Base-by-base conservation (phyloP, 2,329 filamentous ascomycete genomes). In the Colletotrichum sp. region DNA sequence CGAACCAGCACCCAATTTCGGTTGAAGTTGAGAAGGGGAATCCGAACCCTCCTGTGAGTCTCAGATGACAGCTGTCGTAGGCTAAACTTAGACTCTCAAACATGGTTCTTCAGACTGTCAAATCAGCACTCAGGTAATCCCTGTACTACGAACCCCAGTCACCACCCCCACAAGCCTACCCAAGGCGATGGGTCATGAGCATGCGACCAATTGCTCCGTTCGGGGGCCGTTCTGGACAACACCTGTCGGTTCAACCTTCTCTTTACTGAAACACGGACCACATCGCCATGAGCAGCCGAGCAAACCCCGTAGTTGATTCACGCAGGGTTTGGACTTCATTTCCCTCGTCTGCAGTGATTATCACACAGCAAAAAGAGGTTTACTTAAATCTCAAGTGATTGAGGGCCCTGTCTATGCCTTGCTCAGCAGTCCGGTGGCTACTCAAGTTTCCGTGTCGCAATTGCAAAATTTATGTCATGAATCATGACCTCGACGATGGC, bases 41-140 rank as follows among this genome's bases (percentile, higher is more conserved):
- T 30, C 15, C 60, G 34, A 44, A 12, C 16, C 44, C 30, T 60
- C 24, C 36, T 67, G 55, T 32, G n/a, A 68, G 69, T 72, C 73
- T 76, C 73, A 68, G 64, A 73, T 76, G 73, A 12, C 70, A 76
- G 73, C 34, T 72, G 69, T 75, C 39, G 32, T 44, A 36, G 39
- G 62, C 69, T 75, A 75, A 75, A 75, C 62, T 59, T 76, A 73
- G 73, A 76, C 30, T 76, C 64, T 73, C 36, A 76, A 73, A 76
- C 73, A 34, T 44, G 18, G 32, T 49, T 68, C 12, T 2, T 73
- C 26, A 26, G 24, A 16, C 18, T 16, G 64, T 59, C 64, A 57
- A 76, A 69, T 73, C 57, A 59, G 32, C 26, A 32, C 5, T 24
- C 21, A 9, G 6, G 10, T 12, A 36, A 24, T 18, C 15, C 28